phyloP scores from a whole-genome alignment of 768 basidiomycete genomes.

The Leccinum rimulosum region DNA sequence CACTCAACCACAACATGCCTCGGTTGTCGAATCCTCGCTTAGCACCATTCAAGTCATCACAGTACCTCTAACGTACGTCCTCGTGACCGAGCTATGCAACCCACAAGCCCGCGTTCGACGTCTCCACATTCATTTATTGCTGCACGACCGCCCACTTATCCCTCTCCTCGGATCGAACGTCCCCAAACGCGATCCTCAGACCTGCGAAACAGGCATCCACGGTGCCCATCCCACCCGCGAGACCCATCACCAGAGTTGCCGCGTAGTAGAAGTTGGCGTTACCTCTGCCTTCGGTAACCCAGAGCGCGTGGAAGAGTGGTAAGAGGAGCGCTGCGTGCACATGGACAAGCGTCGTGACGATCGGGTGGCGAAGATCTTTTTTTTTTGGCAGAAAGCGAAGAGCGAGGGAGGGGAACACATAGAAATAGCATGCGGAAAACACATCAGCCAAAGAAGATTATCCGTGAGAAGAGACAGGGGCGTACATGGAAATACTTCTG shows the following conservation, averaged over 20 bases:
- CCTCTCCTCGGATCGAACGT: conserved; percentile 40
- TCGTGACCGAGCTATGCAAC: background rate
- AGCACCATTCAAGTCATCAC: background rate
- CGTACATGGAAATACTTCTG: conserved; percentile 81
- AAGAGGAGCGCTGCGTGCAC: conserved; percentile 82
- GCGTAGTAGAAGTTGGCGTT: conserved; percentile 99
- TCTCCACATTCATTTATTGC: conserved; percentile 12
- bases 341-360: conserved; percentile 80
- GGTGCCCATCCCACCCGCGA: conserved; percentile 80
- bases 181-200: conserved; percentile 69
- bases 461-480: conserved; percentile 10
- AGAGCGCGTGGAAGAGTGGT: conserved; percentile 88
- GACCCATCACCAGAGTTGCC: conserved; percentile 88
- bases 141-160: conserved; percentile 31
- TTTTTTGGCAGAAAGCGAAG: conserved; percentile 27
- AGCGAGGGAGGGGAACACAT: background rate
- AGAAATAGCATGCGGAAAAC: background rate
- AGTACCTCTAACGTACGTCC: background rate
- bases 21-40: background rate
- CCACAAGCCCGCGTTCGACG: background rate
- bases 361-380: conserved; percentile 79
- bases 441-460: background rate
- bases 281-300: conserved; percentile 88
- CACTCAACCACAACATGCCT: background rate
- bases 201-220: conserved; percentile 83